Percentiles rank a stretch among this genome's conserved stretches.
phyloP scores from a whole-genome alignment of 179 eudicot species.

The Nepenthes alata region DNA sequence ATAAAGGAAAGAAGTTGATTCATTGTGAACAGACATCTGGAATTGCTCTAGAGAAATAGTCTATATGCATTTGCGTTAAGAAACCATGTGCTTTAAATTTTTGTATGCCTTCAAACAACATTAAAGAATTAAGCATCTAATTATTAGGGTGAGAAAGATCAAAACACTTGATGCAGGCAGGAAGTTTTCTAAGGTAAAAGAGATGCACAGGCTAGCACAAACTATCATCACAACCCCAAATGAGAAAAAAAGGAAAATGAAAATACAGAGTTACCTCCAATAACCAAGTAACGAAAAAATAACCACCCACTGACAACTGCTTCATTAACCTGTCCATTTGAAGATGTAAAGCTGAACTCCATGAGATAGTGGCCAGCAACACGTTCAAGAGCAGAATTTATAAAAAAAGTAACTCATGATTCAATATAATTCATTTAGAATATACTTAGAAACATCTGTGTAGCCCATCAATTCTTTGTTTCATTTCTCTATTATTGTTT shows the following conservation, averaged over 20 bases:
- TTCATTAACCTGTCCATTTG: constrained; percentile 61
- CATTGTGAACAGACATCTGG: no score
- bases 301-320: constrained; percentile 97
- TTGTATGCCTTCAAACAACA: not conserved
- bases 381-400: not conserved
- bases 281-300: constrained; percentile 88
- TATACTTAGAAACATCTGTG: no score
- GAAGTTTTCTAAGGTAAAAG: not conserved
- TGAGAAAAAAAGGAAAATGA: not conserved
- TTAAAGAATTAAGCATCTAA: not conserved
- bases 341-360: constrained; percentile 1
- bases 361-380: not conserved
- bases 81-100: not conserved
- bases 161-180: no score
- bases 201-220: not conserved
- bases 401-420: not conserved
- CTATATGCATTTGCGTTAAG: not conserved
- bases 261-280: constrained; percentile 67
- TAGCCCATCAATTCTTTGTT: no score
- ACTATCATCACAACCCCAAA: no score
- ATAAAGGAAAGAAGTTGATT: no score
- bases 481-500: no score
- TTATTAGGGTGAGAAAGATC: no score
- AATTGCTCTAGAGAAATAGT: no score
- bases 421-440: not conserved